A percentile compares a stretch with the other conserved stretches of the same genome.
phyloP scores from a whole-genome alignment of 345 rosid species.

The Salix arbutifolia region DNA sequence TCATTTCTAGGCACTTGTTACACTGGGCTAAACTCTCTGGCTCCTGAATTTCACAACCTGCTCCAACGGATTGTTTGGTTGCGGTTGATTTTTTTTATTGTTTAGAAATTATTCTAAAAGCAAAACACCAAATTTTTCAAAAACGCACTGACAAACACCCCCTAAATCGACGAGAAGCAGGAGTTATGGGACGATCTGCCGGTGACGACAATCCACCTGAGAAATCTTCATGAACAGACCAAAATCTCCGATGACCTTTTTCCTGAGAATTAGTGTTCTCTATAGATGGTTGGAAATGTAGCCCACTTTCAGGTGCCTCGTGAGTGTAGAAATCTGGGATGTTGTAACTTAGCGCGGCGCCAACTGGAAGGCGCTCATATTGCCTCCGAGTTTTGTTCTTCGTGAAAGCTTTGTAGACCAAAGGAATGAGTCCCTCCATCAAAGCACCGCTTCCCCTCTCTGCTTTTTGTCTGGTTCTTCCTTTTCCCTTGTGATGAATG shows the following conservation, averaged over 20 bases:
- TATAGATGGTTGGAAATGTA: background rate
- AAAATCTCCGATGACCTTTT: constrained; percentile 37
- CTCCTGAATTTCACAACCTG: constrained; percentile 59
- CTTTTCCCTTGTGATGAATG: background rate
- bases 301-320: background rate
- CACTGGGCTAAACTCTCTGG: constrained; percentile 39
- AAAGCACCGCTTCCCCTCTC: background rate
- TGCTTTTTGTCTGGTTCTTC: background rate
- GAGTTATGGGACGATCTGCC: background rate
- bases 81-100: too few species aligned
- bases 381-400: constrained; percentile 52
- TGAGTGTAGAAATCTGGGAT: constrained; percentile 18
- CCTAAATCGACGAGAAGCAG: constrained; percentile 6
- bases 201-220: background rate
- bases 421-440: constrained; percentile 85
- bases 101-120: too few species aligned
- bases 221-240: constrained; percentile 48
- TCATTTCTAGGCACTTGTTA: background rate
- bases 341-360: constrained; percentile 37
- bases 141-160: too few species aligned
- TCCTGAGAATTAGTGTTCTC: background rate
- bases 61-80: background rate
- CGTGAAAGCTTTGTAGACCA: constrained; percentile 64
- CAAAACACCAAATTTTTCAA: too few species aligned
- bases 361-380: constrained; percentile 68